Evolutionary conservation across 345 rosid species (phyloP), one percentile per base, ranked within the genome.

Genomic region (Firmiana major): DNA sequence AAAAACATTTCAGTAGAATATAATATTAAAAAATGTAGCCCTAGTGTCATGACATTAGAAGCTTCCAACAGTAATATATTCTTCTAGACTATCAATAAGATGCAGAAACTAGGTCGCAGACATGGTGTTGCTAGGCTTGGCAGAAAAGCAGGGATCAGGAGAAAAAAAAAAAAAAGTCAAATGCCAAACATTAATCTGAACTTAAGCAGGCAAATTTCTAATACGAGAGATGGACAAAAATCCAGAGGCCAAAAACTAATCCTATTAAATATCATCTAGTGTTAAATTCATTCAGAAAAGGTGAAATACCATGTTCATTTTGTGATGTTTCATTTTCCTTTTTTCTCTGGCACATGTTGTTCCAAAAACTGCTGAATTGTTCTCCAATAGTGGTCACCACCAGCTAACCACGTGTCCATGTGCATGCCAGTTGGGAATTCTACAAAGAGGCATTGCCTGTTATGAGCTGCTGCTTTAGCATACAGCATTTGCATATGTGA

Each of bases 351-450:
- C 65, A 85, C 91, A 85, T 89, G 79, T 38, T 90, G 85, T 49
- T 78, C 92, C 63, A 97, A 80, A 79, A 92, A 94, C 74, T 82
- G 80, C 80, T 80, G 88, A 73, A 87, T 76, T 34, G 91, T 90
- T 79, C 71, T 84, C 99, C 99, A 97, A 77, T 97, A 97, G 17
- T 79, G 81, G 65, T 97, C 98, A 59, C 99, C 99, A 78, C 97
- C 98, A 73, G 90, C 57, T 58, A 94, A 79, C 99, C 99, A 96
- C 68, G 99, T 97, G 82, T 93, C 95, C 99, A 97, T 97, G 82
- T 97, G 99, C 98, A 97, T 91, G 73, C 99, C 99, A 75, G 74
- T 84, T 80, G 98, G 90, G 87, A 97, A 97, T 65, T 92, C 97
- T 75, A 91, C 91, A 80, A 92, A 92, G 38, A 43, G 69, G 84